Base-by-base conservation (phyloP, 2,329 filamentous ascomycete genomes). In the Venturia aucupariae region DNA sequence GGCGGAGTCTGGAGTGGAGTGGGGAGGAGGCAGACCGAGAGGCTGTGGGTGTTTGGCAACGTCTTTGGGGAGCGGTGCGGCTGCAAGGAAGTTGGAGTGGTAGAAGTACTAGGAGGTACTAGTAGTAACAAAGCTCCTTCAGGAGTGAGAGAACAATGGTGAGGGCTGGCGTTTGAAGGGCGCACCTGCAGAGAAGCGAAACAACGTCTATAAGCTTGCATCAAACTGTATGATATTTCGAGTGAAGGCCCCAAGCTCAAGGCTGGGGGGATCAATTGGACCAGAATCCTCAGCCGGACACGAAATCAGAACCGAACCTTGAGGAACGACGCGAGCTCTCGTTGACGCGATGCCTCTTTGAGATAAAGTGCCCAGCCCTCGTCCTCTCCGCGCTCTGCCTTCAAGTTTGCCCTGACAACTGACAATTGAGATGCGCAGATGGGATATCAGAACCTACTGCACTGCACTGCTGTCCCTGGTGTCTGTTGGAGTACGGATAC, bases 131-230 rank as follows among this genome's bases (percentile, higher is more conserved):
- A 51, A 4, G 22, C 22, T 51, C 46, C 22, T 22, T 27, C 46
- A 51, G 46, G 27, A 15, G 46, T 51, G 46, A 51, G 51, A 32
- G 19, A 57, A n/a, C 51, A 38, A 57, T 57, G 3, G 51, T 35
- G 51, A 57, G 27, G 51, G 51, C 51, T 35, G 27, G 51, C 51
- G 51, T 57, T 57, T 57, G 51, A 57, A 32, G n/a, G n/a, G n/a
- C n/a, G n/a, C n/a, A 3, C n/a, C 51, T 1, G 51, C 17, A 35
- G 51, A 35, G 30, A 57, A 57, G 51, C 51, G 51, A 57, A 57
- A 57, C 51, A n/a, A 11, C 1, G 17, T 57, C 51, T 57, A 51
- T 51, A 22, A 22, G 11, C 10, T n/a, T 35, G 27, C 27, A 35
- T 30, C 51, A 38, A 57, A 35, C 30, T 35, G 35, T 11, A 35